phyloP scores from a whole-genome alignment of 345 rosid species.

The Laguncularia racemosa region DNA sequence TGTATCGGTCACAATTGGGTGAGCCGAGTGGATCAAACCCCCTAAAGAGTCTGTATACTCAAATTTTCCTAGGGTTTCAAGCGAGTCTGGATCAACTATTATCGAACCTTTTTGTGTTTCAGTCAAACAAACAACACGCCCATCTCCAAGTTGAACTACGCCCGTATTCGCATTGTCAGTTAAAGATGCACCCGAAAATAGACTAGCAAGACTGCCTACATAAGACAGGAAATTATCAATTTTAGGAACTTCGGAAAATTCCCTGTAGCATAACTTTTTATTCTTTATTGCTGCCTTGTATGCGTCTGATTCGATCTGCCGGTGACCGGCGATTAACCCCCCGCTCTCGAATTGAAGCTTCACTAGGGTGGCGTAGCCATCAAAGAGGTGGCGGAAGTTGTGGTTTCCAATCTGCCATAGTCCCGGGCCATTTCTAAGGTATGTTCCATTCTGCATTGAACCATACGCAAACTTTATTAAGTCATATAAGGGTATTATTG shows the following conservation, averaged over 20 bases:
- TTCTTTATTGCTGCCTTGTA: conserved; percentile 78
- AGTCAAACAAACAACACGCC: conserved; percentile 83
- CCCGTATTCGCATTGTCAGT: conserved; percentile 97
- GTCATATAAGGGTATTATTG: not conserved
- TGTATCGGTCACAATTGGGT: conserved; percentile 71
- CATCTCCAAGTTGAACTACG: conserved; percentile 76
- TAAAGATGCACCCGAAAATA: conserved; percentile 81
- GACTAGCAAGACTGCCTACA: conserved; percentile 54
- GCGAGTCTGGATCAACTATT: conserved; percentile 50
- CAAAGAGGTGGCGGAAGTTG: conserved; percentile 94
- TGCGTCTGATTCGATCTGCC: conserved; percentile 80
- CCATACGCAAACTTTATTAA: not conserved
- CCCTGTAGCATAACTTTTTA: conserved; percentile 69
- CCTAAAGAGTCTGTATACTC: conserved; percentile 60
- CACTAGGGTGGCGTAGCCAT: conserved; percentile 78
- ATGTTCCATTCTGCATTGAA: conserved; percentile 76
- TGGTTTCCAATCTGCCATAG: conserved; percentile 75
- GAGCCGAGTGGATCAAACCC: conserved; percentile 83
- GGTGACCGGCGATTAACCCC: conserved; percentile 58
- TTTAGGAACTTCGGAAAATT: conserved; percentile 85
- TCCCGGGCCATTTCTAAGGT: conserved; percentile 92
- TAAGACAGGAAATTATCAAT: conserved; percentile 51
- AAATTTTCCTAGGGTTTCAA: conserved; percentile 68
- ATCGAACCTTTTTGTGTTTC: conserved; percentile 96
- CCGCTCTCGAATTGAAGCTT: conserved; percentile 69